phyloP scores from a whole-genome alignment of 2,329 filamentous ascomycete species.

The Plenodomus lindquistii region DNA sequence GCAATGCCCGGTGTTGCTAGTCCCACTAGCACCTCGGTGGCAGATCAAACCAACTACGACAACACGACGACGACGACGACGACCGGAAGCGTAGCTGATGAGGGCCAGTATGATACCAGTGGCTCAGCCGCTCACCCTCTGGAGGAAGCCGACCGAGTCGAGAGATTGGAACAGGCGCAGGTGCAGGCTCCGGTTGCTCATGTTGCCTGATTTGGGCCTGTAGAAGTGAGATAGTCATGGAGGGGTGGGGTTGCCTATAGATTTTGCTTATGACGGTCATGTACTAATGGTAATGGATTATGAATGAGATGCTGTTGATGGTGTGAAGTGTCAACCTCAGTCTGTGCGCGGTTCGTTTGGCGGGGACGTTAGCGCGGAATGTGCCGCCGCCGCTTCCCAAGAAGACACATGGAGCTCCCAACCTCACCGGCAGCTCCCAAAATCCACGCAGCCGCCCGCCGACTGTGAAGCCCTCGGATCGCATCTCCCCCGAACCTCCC shows the following conservation, averaged over 20 bases:
- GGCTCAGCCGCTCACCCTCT: conserved; percentile 34
- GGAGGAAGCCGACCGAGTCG: conserved; percentile 34
- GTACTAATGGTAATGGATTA: conserved; percentile 22
- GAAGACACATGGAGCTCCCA: conserved; percentile 43
- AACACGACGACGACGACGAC: conserved; percentile 4
- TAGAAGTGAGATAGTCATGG: background rate
- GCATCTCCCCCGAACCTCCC: conserved; percentile 10
- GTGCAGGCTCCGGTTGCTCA: conserved; percentile 4
- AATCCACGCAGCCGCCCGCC: conserved; percentile 20
- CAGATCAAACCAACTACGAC: conserved; percentile 1
- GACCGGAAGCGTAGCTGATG: conserved; percentile 27
- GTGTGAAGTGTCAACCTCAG: background rate
- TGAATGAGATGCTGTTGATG: background rate
- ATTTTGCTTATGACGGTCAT: conserved; percentile 11
- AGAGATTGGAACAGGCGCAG: conserved; percentile 19
- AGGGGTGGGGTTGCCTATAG: background rate
- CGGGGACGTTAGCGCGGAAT: conserved; percentile 35
- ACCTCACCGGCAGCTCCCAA: conserved; percentile 25
- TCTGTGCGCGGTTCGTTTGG: conserved; percentile 24
- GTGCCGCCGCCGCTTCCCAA: conserved; percentile 34
- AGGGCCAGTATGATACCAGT: conserved; percentile 25
- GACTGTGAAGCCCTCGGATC: conserved; percentile 12
- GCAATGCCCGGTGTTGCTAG: conserved; percentile 45
- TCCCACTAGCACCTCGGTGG: conserved; percentile 1
- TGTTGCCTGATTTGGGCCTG: conserved; percentile 9